Percentiles rank a stretch among this genome's conserved stretches.
Conservation (phyloP, 805 yeast genomes). For the Deakozyma indianensis region DNA sequence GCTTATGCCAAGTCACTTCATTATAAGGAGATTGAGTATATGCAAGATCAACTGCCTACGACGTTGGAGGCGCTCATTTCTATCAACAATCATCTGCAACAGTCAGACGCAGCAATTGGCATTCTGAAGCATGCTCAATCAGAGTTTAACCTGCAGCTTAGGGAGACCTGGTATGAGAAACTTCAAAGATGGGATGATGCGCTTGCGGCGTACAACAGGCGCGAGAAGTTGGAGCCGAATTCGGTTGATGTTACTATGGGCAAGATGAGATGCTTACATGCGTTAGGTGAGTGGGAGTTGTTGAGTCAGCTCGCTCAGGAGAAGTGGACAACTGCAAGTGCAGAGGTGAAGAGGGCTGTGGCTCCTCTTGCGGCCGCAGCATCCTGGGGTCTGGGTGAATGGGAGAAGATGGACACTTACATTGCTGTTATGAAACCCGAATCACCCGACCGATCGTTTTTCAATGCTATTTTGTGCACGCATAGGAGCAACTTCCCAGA, state of each 20-base stretch:
- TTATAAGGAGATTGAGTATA: slow-evolving; percentile 87
- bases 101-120: slow-evolving; percentile 96
- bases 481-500: slow-evolving; percentile 78
- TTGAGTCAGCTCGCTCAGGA: slow-evolving; percentile 71
- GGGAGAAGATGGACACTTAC: slow-evolving; percentile 92
- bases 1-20: slow-evolving; percentile 96
- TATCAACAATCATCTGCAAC: slow-evolving; percentile 88
- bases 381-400: slow-evolving; percentile 93
- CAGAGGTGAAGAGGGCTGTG: slow-evolving; percentile 63
- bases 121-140: slow-evolving; percentile 89
- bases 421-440: slow-evolving; percentile 81
- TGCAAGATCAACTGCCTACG: slow-evolving; percentile 82
- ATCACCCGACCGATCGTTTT: slow-evolving; percentile 90
- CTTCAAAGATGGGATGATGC: slow-evolving; percentile 98
- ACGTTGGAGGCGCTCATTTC: slow-evolving; percentile 85
- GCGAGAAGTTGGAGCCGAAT: slow-evolving; percentile 40
- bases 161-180: slow-evolving; percentile 97
- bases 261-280: slow-evolving; percentile 94
- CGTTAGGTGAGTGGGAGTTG: slow-evolving; percentile 97
- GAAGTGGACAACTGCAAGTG: slow-evolving; percentile 65
- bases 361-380: slow-evolving; percentile 99
- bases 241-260: slow-evolving; percentile 90
- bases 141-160: slow-evolving; percentile 62
- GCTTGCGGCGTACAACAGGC: slow-evolving; percentile 67
- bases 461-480: slow-evolving; percentile 74